A percentile compares a stretch with the other conserved stretches of the same genome.
Conservation (phyloP, 257 asterid species). For the Coffea eugenioides region DNA sequence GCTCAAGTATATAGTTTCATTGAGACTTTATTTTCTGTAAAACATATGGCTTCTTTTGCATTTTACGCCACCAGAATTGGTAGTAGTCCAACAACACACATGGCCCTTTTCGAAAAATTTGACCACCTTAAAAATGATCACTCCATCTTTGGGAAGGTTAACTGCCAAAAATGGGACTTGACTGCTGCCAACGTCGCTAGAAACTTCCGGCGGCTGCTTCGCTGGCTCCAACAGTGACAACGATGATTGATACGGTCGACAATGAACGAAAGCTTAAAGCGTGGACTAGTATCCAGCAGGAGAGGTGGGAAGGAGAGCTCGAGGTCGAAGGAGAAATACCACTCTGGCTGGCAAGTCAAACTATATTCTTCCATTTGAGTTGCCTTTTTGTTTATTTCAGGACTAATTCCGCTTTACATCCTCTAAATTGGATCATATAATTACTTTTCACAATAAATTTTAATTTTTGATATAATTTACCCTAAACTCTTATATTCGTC, state of each 20-base stretch:
- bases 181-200: slow-evolving; percentile 44
- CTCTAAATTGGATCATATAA: no score
- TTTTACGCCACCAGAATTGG: slow-evolving; percentile 35
- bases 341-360: slow-evolving; percentile 62
- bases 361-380: neutral
- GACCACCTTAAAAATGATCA: slow-evolving; percentile 31
- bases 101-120: neutral
- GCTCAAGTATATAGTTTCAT: neutral
- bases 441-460: no score
- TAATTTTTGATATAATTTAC: no score
- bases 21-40: neutral
- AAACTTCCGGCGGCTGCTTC: slow-evolving; percentile 25
- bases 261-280: slow-evolving; percentile 52
- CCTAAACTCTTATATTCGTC: no score
- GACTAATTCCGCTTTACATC: no score
- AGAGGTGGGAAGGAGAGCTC: slow-evolving; percentile 91
- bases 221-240: neutral
- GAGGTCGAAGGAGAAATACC: slow-evolving; percentile 84
- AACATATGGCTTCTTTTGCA: slow-evolving; percentile 54
- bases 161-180: slow-evolving; percentile 7
- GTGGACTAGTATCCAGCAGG: slow-evolving; percentile 82
- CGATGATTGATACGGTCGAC: neutral
- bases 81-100: slow-evolving; percentile 10
- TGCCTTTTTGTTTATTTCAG: no score
- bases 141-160: slow-evolving; percentile 16